Percentiles rank a stretch among this genome's conserved stretches.
Conservation (phyloP, 2,329 filamentous ascomycete genomes). For the Tricladium varicosporioides region DNA sequence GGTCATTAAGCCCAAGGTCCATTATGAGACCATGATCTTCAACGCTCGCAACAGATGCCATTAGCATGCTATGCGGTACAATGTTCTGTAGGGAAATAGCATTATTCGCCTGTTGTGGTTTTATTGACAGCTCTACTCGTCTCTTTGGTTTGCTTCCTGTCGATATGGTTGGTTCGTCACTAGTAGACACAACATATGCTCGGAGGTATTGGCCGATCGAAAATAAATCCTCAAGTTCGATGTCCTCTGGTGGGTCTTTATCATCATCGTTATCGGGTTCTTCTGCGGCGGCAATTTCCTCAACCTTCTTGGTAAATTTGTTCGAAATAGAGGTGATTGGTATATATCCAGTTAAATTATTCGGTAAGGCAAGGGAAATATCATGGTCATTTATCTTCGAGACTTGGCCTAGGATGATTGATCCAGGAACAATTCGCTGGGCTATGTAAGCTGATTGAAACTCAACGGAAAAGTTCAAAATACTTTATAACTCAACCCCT, state of each 20-base stretch:
- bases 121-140: slow-evolving; percentile 82
- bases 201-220: slow-evolving; percentile 83
- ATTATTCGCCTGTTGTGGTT: slow-evolving; percentile 75
- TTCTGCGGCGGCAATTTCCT: slow-evolving; percentile 62
- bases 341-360: slow-evolving; percentile 88
- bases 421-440: slow-evolving; percentile 80
- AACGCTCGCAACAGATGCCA: slow-evolving; percentile 86
- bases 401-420: slow-evolving; percentile 83
- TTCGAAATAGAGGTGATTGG: slow-evolving; percentile 91
- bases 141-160: slow-evolving; percentile 58
- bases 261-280: slow-evolving; percentile 51
- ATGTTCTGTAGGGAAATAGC: slow-evolving; percentile 72
- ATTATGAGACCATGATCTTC: slow-evolving; percentile 95
- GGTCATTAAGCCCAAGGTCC: slow-evolving; percentile 75
- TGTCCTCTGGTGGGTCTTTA: slow-evolving; percentile 47
- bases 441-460: slow-evolving; percentile 33
- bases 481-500: slow-evolving; percentile 88
- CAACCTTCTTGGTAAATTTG: slow-evolving; percentile 71
- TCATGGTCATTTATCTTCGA: slow-evolving; percentile 77
- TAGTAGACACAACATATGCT: slow-evolving; percentile 76
- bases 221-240: slow-evolving; percentile 76
- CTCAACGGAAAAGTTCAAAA: slow-evolving; percentile 21
- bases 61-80: slow-evolving; percentile 72
- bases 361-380: slow-evolving; percentile 80
- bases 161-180: slow-evolving; percentile 55